A percentile compares a stretch with the other conserved stretches of the same genome.
These are phyloP conservation scores for Dryas octopetala DNA, from an alignment of 306 rosid species.

Conservation along the genomic window DNA sequence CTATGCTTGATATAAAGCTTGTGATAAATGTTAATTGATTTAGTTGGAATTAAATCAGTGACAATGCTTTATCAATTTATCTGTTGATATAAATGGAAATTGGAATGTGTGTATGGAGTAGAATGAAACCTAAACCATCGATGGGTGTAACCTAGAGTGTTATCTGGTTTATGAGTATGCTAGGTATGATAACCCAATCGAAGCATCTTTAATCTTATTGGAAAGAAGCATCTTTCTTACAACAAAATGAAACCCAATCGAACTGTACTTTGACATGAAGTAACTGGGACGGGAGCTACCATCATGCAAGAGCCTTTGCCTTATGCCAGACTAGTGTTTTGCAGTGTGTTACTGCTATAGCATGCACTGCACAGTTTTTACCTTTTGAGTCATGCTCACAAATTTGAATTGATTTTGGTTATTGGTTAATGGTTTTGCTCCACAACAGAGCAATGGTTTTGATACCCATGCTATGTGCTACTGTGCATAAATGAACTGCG, in stretches of 20 bases:
- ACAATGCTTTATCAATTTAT: no score
- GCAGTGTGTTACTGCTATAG: not conserved
- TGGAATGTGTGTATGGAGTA: no score
- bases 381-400: no score
- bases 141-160: no score
- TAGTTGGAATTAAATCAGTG: no score
- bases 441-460: not conserved
- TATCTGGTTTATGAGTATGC: no score
- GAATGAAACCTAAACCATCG: no score
- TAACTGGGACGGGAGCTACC: not conserved
- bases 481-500: slow-evolving; percentile 38
- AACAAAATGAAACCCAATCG: not conserved
- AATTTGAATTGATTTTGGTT: not conserved
- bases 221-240: not conserved
- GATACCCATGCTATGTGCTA: not conserved
- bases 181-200: no score
- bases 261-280: not conserved
- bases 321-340: not conserved
- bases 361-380: not conserved
- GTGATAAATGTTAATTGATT: no score
- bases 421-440: not conserved
- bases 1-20: no score
- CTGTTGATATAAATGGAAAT: no score
- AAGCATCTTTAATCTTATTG: not conserved
- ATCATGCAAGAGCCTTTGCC: not conserved